phyloP scores from a whole-genome alignment of 805 yeast species.

The Myxozyma monticola region DNA sequence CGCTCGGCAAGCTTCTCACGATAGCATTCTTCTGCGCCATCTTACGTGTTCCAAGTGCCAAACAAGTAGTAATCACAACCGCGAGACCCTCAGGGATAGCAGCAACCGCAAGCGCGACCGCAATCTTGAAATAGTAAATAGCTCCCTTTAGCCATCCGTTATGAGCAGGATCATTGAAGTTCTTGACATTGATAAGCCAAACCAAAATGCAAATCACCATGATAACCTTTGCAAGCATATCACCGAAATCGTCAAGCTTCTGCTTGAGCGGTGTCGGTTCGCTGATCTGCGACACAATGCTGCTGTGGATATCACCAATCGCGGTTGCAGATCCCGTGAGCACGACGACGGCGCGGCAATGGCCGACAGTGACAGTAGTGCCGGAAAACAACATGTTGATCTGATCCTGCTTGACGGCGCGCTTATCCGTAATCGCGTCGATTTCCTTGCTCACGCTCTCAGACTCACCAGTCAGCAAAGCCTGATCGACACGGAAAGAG shows the following conservation, averaged over 20 bases:
- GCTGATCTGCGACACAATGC: constrained; percentile 43
- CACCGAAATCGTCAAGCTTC: constrained; percentile 45
- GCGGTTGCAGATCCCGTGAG: constrained; percentile 46
- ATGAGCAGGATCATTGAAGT: constrained; percentile 47
- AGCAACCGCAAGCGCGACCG: constrained; percentile 51
- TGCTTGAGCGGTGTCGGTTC: constrained; percentile 43
- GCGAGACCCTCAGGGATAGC: constrained; percentile 56
- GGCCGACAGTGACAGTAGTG: constrained; percentile 46
- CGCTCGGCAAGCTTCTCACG: constrained; percentile 49
- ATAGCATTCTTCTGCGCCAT: constrained; percentile 50
- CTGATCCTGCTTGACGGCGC: constrained; percentile 44
- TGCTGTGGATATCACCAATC: constrained; percentile 45
- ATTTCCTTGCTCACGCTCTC: constrained; percentile 44
- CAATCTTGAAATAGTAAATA: constrained; percentile 51
- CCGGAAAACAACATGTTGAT: constrained; percentile 38
- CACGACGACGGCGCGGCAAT: constrained; percentile 45
- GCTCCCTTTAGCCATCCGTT: constrained; percentile 47
- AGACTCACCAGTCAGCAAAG: constrained; percentile 42
- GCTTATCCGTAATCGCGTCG: constrained; percentile 34
- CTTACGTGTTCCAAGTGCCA: constrained; percentile 49
- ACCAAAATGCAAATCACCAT: constrained; percentile 51
- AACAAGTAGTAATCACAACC: constrained; percentile 52
- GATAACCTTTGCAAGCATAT: constrained; percentile 45
- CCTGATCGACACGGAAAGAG: constrained; percentile 48
- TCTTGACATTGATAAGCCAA: constrained; percentile 47